Evolutionary conservation across 768 basidiomycete species (phyloP).

Genomic region (Xanthoconium purpureum): DNA sequence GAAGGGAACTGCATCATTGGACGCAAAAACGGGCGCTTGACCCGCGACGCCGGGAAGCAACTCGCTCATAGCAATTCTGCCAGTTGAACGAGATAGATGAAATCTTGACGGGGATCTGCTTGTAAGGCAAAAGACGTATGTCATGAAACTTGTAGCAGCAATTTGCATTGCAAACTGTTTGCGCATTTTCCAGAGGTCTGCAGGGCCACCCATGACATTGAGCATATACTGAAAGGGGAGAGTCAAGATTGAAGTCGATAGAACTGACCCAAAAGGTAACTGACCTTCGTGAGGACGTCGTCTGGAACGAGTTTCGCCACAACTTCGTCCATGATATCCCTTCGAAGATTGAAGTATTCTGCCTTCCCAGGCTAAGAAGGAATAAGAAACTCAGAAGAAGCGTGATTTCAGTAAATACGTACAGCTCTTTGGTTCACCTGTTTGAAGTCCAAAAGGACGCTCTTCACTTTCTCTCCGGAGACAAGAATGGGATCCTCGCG

Average conservation of each 20-base stretch:
- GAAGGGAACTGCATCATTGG: constrained; percentile 91
- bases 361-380: constrained; percentile 50
- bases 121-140: constrained; percentile 79
- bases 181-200: constrained; percentile 93
- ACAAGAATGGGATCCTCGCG: constrained; percentile 87
- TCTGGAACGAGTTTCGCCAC: constrained; percentile 86
- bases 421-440: constrained; percentile 44
- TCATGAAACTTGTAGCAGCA: constrained; percentile 88
- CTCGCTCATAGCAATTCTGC: constrained; percentile 90
- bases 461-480: constrained; percentile 80
- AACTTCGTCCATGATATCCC: constrained; percentile 88
- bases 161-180: constrained; percentile 94
- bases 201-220: constrained; percentile 75
- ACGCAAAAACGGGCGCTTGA: constrained; percentile 62
- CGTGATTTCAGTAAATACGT: constrained; percentile 6
- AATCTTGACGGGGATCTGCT: constrained; percentile 83
- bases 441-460: constrained; percentile 59
- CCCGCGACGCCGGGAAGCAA: constrained; percentile 65
- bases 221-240: constrained; percentile 73
- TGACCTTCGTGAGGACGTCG: constrained; percentile 76
- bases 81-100: constrained; percentile 85
- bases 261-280: constrained; percentile 2
- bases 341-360: constrained; percentile 69
- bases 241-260: neutral
- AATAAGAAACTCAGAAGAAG: neutral